Base-by-base conservation (phyloP, 495 filamentous ascomycete species). In the Hypoxylon rickii region DNA sequence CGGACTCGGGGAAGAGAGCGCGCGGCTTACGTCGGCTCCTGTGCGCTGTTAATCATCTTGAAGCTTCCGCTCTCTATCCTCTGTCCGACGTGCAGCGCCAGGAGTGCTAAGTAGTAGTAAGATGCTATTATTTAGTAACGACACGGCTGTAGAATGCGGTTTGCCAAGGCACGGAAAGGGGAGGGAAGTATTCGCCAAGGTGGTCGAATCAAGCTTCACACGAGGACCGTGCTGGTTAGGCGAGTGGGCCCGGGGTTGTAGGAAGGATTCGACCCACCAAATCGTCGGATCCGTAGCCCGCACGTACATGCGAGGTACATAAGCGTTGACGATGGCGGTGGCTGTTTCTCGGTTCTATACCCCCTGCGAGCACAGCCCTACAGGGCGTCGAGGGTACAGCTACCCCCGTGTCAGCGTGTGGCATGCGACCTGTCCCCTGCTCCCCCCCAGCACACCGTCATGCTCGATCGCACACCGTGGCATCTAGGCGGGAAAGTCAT, bases 201-300 rank as follows among this genome's bases (percentile, higher is more conserved):
- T 54, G 39, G 58, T 57, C 58, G 44, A 62, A 52, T 62, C 58
- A 62, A 62, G 58, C 52, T 52, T 57, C 58, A 29, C 34, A 38
- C 34, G 44, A 21, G 39, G n/a, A n/a, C n/a, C n/a, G n/a, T n/a
- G n/a, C n/a, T n/a, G n/a, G n/a, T n/a, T n/a, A n/a, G n/a, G n/a
- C n/a, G n/a, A n/a, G n/a, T n/a, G n/a, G n/a, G n/a, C n/a, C n/a
- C n/a, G n/a, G n/a, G n/a, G n/a, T n/a, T n/a, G n/a, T 34, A 13
- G 41, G 34, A 31, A 18, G 51, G 36, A 50, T 22, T 6, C 44
- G 47, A 36, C 47, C 52, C 52, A 46, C 43, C 43, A 53, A 52
- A 51, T 56, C 24, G 31, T 49, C 42, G 44, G 47, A 43, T 47
- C 47, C 48, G 55, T 31, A 32, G 42, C 16, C 20, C 34, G 34